These are phyloP conservation scores for Amanita pseudoporphyria DNA, from an alignment of 768 basidiomycete genomes.

Conservation along the genomic window DNA sequence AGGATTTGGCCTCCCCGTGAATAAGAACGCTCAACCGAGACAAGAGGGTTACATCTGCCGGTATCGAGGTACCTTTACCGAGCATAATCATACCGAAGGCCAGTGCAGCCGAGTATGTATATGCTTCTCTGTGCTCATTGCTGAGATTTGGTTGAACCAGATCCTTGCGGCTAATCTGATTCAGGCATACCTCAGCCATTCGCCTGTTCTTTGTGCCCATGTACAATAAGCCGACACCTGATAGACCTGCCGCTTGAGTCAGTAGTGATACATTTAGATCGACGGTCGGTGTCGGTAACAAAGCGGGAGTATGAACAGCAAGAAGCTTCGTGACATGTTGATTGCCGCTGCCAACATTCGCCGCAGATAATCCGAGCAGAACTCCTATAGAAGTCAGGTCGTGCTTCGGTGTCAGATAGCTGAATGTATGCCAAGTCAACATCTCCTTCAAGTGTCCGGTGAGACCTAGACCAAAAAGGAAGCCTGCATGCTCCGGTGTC, in stretches of 20 bases:
- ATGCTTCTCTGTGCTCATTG: slow-evolving; percentile 86
- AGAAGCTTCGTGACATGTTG: slow-evolving; percentile 84
- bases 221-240: slow-evolving; percentile 85
- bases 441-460: slow-evolving; percentile 86
- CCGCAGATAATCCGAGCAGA: slow-evolving; percentile 86
- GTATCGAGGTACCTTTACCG: slow-evolving; percentile 70
- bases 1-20: slow-evolving; percentile 54
- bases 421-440: slow-evolving; percentile 92
- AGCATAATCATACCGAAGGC: slow-evolving; percentile 97
- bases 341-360: slow-evolving; percentile 79
- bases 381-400: slow-evolving; percentile 92
- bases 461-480: slow-evolving; percentile 85
- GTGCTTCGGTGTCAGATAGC: slow-evolving; percentile 92
- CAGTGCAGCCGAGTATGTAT: slow-evolving; percentile 80
- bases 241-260: slow-evolving; percentile 82
- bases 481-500: slow-evolving; percentile 93
- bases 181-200: slow-evolving; percentile 89
- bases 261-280: slow-evolving; percentile 87
- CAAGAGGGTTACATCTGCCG: slow-evolving; percentile 66
- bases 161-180: slow-evolving; percentile 71
- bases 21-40: slow-evolving; percentile 64
- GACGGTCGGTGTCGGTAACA: slow-evolving; percentile 78
- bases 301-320: slow-evolving; percentile 87
- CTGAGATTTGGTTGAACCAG: slow-evolving; percentile 76
- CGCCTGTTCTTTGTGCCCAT: slow-evolving; percentile 79